Conservation (phyloP, 805 yeast genomes). For the Metschnikowia picachoensis region DNA sequence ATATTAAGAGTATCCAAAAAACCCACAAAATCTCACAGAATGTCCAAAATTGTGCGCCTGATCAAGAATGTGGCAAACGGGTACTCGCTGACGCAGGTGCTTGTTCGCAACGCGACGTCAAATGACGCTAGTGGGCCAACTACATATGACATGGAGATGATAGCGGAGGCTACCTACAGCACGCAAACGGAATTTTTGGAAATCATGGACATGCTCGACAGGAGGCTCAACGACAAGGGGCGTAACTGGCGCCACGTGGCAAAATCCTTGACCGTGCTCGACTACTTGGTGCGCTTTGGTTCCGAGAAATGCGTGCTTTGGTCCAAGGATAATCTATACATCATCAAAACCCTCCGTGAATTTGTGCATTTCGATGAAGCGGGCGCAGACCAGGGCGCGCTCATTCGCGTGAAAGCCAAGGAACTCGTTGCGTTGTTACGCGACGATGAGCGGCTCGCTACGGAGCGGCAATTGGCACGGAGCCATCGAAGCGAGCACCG, state of each 20-base stretch:
- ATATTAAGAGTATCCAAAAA: too few relatives aligned
- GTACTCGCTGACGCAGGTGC: constrained; percentile 77
- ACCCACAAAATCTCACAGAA: constrained; percentile 19
- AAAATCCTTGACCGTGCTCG: constrained; percentile 84
- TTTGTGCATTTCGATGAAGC: constrained; percentile 77
- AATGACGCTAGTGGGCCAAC: constrained; percentile 87
- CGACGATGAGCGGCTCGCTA: constrained; percentile 76
- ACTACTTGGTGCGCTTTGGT: constrained; percentile 80
- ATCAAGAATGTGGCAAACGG: constrained; percentile 90
- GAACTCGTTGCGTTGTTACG: constrained; percentile 75
- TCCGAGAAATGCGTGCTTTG: constrained; percentile 86
- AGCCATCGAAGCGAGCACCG: constrained; percentile 1
- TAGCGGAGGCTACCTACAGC: constrained; percentile 70
- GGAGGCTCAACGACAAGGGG: constrained; percentile 91
- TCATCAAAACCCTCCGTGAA: constrained; percentile 86
- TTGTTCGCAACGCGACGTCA: constrained; percentile 89
- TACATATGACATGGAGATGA: constrained; percentile 75
- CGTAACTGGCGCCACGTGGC: constrained; percentile 97
- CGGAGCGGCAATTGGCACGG: constrained; percentile 54
- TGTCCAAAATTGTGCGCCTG: constrained; percentile 81
- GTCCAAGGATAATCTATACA: constrained; percentile 85
- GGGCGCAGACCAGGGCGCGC: constrained; percentile 82
- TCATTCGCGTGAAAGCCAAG: constrained; percentile 82
- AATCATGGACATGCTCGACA: constrained; percentile 90
- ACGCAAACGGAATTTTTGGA: constrained; percentile 71